Conservation (phyloP, 2,329 filamentous ascomycete species). For the Cordyceps farinosa region DNA sequence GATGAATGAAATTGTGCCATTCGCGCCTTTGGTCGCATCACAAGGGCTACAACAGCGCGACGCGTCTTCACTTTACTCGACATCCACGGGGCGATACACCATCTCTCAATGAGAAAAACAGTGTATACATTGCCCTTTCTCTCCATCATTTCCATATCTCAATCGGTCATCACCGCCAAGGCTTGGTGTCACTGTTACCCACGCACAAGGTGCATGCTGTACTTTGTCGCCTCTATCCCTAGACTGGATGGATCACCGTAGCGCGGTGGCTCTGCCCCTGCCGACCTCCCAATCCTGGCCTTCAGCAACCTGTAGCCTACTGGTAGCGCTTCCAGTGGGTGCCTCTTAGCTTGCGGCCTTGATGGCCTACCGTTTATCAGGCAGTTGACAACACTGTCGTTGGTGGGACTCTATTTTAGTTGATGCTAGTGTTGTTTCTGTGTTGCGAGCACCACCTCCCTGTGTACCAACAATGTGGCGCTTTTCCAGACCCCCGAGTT, state of each 20-base stretch:
- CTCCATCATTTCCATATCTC: not conserved
- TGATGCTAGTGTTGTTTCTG: too few species aligned
- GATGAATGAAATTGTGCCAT: not conserved
- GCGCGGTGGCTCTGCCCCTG: not conserved
- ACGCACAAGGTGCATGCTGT: not conserved
- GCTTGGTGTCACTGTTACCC: not conserved
- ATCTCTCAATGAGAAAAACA: too few species aligned
- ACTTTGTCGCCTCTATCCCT: not conserved
- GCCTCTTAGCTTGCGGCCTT: too few species aligned
- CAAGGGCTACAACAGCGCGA: not conserved
- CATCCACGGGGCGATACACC: not conserved
- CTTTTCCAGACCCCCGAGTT: too few species aligned
- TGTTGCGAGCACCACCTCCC: too few species aligned
- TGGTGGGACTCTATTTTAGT: too few species aligned
- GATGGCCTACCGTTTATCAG: too few species aligned
- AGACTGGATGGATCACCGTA: not conserved
- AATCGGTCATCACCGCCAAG: conserved; percentile 1
- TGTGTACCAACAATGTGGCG: too few species aligned
- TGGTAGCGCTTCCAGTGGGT: too few species aligned
- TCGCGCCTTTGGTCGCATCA: not conserved
- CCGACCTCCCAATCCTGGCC: not conserved
- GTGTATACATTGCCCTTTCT: not conserved
- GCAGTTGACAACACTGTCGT: too few species aligned
- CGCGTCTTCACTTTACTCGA: not conserved
- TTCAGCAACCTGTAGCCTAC: too few species aligned